phyloP scores from a whole-genome alignment of 176 grass and related monocot species.

The Pharus latifolius region DNA sequence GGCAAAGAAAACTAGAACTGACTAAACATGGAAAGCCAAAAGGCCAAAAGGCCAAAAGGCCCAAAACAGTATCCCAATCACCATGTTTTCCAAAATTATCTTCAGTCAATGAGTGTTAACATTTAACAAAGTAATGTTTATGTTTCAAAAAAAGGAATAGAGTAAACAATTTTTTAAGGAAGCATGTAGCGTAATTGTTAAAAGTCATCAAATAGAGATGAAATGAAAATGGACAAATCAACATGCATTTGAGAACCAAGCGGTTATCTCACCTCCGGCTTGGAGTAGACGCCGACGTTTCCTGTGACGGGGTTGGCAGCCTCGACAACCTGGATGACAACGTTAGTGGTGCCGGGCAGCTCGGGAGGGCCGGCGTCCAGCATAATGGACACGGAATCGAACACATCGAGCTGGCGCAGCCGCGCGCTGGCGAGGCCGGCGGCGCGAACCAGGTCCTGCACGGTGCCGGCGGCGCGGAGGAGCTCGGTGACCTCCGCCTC shows the following conservation, averaged over 20 bases:
- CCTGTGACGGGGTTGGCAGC: slow-evolving; percentile 29
- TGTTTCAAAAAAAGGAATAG: too few species aligned
- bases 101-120: too few species aligned
- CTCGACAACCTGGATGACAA: slow-evolving; percentile 62
- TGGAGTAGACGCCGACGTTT: slow-evolving; percentile 37
- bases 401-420: slow-evolving; percentile 41
- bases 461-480: slow-evolving; percentile 32
- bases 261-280: slow-evolving; percentile 38
- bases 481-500: slow-evolving; percentile 64
- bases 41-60: too few species aligned
- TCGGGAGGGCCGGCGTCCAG: slow-evolving; percentile 53
- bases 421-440: slow-evolving; percentile 30
- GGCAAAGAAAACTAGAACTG: too few species aligned
- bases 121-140: too few species aligned
- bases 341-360: slow-evolving; percentile 57
- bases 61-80: too few species aligned
- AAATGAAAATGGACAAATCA: neutral
- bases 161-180: too few species aligned
- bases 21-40: too few species aligned
- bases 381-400: slow-evolving; percentile 50
- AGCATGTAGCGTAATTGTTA: too few species aligned
- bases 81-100: too few species aligned
- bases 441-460: slow-evolving; percentile 45
- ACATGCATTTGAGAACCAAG: neutral
- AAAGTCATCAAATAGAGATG: too few species aligned